phyloP scores from a whole-genome alignment of 495 filamentous ascomycete species.

The Neurospora sp. region DNA sequence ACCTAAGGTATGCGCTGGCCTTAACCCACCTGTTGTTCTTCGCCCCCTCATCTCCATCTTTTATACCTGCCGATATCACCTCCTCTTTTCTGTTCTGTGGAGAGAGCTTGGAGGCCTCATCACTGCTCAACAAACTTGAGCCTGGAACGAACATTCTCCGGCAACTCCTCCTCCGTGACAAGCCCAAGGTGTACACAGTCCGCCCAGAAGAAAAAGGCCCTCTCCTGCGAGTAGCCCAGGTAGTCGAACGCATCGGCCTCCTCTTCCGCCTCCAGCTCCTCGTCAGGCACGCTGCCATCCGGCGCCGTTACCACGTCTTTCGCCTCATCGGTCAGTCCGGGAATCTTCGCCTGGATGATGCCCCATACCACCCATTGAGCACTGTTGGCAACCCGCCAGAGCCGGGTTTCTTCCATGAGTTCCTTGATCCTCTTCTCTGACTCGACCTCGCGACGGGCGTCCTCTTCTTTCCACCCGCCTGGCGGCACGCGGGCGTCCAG shows the following conservation, averaged over 20 bases:
- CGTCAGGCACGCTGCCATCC: slow-evolving; percentile 6
- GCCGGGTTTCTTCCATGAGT: slow-evolving; percentile 62
- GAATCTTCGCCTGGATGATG: slow-evolving; percentile 82
- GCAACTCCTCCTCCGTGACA: slow-evolving; percentile 62
- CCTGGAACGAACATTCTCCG: slow-evolving; percentile 43
- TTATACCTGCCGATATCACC: neutral
- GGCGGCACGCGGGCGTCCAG: slow-evolving; percentile 57
- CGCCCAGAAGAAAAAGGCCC: slow-evolving; percentile 87
- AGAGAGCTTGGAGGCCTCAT: neutral
- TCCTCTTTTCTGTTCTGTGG: neutral
- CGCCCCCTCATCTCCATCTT: neutral
- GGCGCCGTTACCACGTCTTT: slow-evolving; percentile 6
- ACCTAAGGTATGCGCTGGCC: neutral
- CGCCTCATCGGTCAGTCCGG: slow-evolving; percentile 36
- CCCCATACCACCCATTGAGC: slow-evolving; percentile 96
- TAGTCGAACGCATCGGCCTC: slow-evolving; percentile 71
- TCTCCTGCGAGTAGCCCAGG: slow-evolving; percentile 78
- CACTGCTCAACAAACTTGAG: slow-evolving; percentile 44
- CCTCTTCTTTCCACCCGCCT: slow-evolving; percentile 47
- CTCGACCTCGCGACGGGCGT: slow-evolving; percentile 46
- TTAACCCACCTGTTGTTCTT: neutral
- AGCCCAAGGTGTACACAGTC: slow-evolving; percentile 69
- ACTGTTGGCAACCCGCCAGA: slow-evolving; percentile 80
- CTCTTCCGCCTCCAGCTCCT: slow-evolving; percentile 35
- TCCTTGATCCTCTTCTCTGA: slow-evolving; percentile 53